Percentiles rank a stretch among this genome's conserved stretches.
These are phyloP conservation scores for Limonomyces culmigenus DNA, from an alignment of 1,284 basidiomycete species.

Conservation along the genomic window DNA sequence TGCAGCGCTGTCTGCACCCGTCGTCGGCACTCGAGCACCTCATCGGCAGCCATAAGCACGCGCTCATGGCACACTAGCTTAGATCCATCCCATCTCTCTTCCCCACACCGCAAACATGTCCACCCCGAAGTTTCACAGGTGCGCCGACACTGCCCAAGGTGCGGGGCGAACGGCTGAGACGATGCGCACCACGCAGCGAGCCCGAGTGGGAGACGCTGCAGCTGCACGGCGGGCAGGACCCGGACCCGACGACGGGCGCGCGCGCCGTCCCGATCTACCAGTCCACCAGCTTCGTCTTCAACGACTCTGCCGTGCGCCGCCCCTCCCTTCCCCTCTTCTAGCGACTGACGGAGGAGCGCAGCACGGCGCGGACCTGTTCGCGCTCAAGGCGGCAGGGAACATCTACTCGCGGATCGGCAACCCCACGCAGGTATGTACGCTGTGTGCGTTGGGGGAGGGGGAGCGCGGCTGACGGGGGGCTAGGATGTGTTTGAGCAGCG, in stretches of 20 bases:
- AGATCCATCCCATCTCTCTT: too few relatives aligned
- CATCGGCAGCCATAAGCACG: too few relatives aligned
- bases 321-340: conserved; percentile 2
- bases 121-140: conserved; percentile 6
- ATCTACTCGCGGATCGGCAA: conserved; percentile 73
- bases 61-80: not conserved
- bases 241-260: conserved; percentile 58
- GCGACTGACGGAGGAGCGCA: too few relatives aligned
- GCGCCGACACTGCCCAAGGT: not conserved
- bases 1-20: too few relatives aligned
- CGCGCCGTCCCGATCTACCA: conserved; percentile 77
- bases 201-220: conserved; percentile 34
- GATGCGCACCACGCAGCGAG: not conserved
- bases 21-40: too few relatives aligned
- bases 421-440: too few relatives aligned
- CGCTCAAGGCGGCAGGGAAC: conserved; percentile 52
- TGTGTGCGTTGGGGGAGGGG: too few relatives aligned
- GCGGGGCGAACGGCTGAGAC: not conserved
- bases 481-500: conserved; percentile 70
- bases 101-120: conserved; percentile 3
- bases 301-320: too few relatives aligned
- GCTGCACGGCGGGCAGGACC: conserved; percentile 66
- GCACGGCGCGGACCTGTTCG: conserved; percentile 78
- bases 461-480: too few relatives aligned
- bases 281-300: conserved; percentile 66